Base-by-base conservation (phyloP, 148 eudicot genomes). In the Fallopia convolvulus region DNA sequence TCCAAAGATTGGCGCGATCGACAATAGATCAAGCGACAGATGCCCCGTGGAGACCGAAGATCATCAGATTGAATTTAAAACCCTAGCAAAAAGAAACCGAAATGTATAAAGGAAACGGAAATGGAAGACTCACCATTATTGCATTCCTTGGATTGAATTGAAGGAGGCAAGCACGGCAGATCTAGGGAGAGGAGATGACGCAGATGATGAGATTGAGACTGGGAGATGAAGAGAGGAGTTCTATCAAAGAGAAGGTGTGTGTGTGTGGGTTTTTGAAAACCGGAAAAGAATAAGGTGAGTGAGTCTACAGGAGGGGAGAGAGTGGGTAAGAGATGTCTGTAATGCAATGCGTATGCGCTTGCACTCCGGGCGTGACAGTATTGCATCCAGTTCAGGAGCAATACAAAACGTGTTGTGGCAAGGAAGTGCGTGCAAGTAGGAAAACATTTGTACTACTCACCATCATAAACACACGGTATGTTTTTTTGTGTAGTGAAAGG, bases 111-210 rank as follows among this genome's bases (percentile, higher is more conserved):
- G 44, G 60, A 33, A 36, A 33, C 10, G 60, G 52, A 72, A 73
- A 48, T 6, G 33, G 75, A 73, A 20, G 75, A 73, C 55, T 44
- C 36, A 73, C 75, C 75, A 44, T 73, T 73, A 13, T 44, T 23
- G 75, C 75, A 73, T 48, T 73, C 47, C 55, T 73, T 20, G 55
- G 17, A 73, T 17, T 14, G 75, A 17, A 73, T 17, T 14, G 75
- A 17, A 23, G 55, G 30, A 46, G 8, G 53, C 52, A 30, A 23
- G 48, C 26, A 41, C 13, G 8, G 53, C 55, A 46, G 75, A 73
- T 73, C 75, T 73, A 13, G 44, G 73, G 46, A 17, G 73, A 9
- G 72, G 44, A 21, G 50, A 66, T 14, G 72, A 33, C 10, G 20
- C 44, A 33, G 42, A 30, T 18, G 11, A 20, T 23, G 70, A 65